Evolutionary conservation across 1,284 basidiomycete species (phyloP).

Genomic region (Bondarzewia mesenterica): DNA sequence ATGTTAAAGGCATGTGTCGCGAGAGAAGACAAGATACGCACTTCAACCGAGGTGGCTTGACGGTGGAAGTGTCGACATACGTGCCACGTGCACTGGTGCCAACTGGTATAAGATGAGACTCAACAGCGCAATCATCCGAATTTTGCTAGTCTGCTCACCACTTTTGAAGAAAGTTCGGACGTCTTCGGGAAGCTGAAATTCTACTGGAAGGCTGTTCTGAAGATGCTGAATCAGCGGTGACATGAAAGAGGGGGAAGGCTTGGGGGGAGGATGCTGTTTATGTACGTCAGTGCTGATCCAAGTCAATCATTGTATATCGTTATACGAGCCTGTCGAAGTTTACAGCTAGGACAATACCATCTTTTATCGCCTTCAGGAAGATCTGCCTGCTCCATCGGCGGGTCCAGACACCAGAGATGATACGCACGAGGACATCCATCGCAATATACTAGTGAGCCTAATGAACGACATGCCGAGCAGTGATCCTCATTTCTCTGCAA

Average conservation of each 20-base stretch:
- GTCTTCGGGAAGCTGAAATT: slow-evolving; percentile 88
- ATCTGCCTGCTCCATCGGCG: slow-evolving; percentile 85
- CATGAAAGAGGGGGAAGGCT: slow-evolving; percentile 54
- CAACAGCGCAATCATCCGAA: not conserved
- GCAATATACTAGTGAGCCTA: slow-evolving; percentile 84
- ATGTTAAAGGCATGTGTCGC: slow-evolving; percentile 10
- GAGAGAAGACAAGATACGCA: slow-evolving; percentile 32
- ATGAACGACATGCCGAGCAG: slow-evolving; percentile 84
- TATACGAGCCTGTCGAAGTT: slow-evolving; percentile 51
- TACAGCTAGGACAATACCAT: slow-evolving; percentile 89
- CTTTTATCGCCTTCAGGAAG: slow-evolving; percentile 73
- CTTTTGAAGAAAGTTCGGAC: slow-evolving; percentile 83
- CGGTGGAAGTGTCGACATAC: slow-evolving; percentile 71
- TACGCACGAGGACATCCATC: slow-evolving; percentile 96
- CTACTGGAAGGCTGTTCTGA: slow-evolving; percentile 59
- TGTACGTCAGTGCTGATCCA: slow-evolving; percentile 4
- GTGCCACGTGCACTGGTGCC: slow-evolving; percentile 64
- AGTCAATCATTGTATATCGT: not conserved
- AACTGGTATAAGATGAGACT: slow-evolving; percentile 37
- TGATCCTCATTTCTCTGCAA: slow-evolving; percentile 84
- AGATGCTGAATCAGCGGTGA: slow-evolving; percentile 64
- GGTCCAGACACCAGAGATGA: slow-evolving; percentile 94
- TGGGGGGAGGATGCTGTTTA: slow-evolving; percentile 53
- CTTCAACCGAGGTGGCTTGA: slow-evolving; percentile 75
- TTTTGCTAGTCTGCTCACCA: slow-evolving; percentile 38